Conservation (phyloP, 768 basidiomycete genomes). For the Kwoniella bestiolae region DNA sequence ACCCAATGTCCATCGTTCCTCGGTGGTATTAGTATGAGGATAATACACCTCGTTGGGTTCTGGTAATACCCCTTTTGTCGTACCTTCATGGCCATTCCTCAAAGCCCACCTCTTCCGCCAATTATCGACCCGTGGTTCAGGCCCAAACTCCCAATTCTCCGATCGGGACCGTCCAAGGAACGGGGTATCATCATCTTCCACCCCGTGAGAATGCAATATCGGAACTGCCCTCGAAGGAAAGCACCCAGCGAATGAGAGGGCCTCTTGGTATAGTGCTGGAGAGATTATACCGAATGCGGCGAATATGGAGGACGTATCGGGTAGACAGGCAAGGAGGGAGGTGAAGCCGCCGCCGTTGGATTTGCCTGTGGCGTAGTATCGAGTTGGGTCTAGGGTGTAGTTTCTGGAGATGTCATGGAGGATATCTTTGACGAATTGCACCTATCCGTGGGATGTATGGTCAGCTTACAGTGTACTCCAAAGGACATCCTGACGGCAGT, state of each 20-base stretch:
- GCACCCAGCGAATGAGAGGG: slow-evolving; percentile 34
- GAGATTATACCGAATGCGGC: slow-evolving; percentile 45
- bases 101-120: slow-evolving; percentile 41
- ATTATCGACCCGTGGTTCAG: slow-evolving; percentile 31
- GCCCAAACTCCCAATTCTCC: slow-evolving; percentile 21
- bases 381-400: slow-evolving; percentile 30
- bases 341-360: slow-evolving; percentile 51
- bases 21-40: slow-evolving; percentile 31
- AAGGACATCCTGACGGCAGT: too few relatives aligned
- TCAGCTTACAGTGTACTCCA: too few relatives aligned
- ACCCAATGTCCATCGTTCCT: slow-evolving; percentile 23
- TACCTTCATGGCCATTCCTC: slow-evolving; percentile 34
- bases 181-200: slow-evolving; percentile 37
- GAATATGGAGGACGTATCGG: slow-evolving; percentile 36
- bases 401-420: slow-evolving; percentile 32
- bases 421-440: slow-evolving; percentile 45
- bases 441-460: too few relatives aligned
- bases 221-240: slow-evolving; percentile 31
- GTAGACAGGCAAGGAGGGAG: slow-evolving; percentile 39
- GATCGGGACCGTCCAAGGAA: slow-evolving; percentile 30
- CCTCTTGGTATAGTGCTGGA: slow-evolving; percentile 40
- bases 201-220: slow-evolving; percentile 44
- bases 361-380: slow-evolving; percentile 43
- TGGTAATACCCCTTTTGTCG: neutral
- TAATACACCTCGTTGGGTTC: slow-evolving; percentile 12